Evolutionary conservation across 148 eudicot species (phyloP).

Genomic region (Simmondsia chinensis): DNA sequence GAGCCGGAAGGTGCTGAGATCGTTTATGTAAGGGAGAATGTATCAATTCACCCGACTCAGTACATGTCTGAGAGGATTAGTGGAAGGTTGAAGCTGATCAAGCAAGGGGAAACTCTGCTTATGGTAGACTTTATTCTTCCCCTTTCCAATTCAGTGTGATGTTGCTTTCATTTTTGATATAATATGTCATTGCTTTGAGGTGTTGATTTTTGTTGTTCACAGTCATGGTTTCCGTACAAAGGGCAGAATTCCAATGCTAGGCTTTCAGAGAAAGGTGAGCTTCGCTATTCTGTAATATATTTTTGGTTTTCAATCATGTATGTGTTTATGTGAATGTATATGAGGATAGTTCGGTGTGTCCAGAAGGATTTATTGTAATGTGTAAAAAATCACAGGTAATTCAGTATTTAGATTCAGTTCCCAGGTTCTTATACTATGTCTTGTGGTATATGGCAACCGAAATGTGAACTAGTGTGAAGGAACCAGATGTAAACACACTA

Average conservation of each 20-base stretch:
- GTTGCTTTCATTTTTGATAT: background rate
- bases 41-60: slow-evolving; percentile 93
- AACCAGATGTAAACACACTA: too few species aligned
- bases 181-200: background rate
- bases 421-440: too few species aligned
- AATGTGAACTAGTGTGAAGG: too few species aligned
- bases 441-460: too few species aligned
- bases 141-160: too few species aligned
- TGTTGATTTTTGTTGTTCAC: slow-evolving; percentile 8
- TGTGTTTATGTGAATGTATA: background rate
- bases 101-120: slow-evolving; percentile 53
- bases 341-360: too few species aligned
- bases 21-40: slow-evolving; percentile 75
- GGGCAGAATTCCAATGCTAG: slow-evolving; percentile 75
- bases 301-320: background rate
- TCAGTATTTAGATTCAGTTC: too few species aligned
- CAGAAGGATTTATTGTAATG: too few species aligned
- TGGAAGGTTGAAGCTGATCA: slow-evolving; percentile 76
- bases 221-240: slow-evolving; percentile 95
- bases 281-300: background rate
- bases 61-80: slow-evolving; percentile 82
- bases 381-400: too few species aligned
- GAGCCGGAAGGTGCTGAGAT: slow-evolving; percentile 65
- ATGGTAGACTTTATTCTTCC: too few species aligned
- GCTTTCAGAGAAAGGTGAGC: slow-evolving; percentile 82